phyloP scores from a whole-genome alignment of 2,329 filamentous ascomycete genomes.

The Colletotrichum horii region DNA sequence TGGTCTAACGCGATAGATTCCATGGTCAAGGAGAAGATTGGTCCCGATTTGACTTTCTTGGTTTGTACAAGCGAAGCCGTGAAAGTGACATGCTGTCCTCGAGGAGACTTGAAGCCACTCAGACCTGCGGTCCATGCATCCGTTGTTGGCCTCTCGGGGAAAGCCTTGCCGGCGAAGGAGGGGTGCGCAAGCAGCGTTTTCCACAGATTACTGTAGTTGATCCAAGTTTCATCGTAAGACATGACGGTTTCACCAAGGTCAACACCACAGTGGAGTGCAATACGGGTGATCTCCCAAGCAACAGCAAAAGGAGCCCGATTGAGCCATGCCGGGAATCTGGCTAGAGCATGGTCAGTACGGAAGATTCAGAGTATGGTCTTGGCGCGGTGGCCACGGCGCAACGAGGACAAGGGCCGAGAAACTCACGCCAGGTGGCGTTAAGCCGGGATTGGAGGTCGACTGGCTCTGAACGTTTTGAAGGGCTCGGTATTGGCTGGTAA shows the following conservation, averaged over 20 bases:
- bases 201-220: slow-evolving; percentile 50
- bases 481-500: background rate
- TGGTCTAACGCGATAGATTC: slow-evolving; percentile 53
- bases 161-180: slow-evolving; percentile 45
- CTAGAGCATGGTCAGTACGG: background rate
- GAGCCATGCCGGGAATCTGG: slow-evolving; percentile 28
- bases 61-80: slow-evolving; percentile 32
- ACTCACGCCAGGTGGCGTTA: slow-evolving; percentile 1
- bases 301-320: slow-evolving; percentile 52
- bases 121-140: slow-evolving; percentile 53
- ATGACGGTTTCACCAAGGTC: slow-evolving; percentile 40
- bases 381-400: background rate
- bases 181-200: slow-evolving; percentile 40
- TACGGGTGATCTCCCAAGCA: slow-evolving; percentile 57
- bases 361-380: background rate
- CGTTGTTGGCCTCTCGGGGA: slow-evolving; percentile 52
- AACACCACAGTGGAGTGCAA: slow-evolving; percentile 50
- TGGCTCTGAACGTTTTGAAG: background rate
- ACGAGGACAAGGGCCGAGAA: background rate
- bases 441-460: background rate
- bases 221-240: slow-evolving; percentile 44
- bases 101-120: slow-evolving; percentile 35
- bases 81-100: slow-evolving; percentile 45
- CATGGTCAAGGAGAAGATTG: slow-evolving; percentile 52
- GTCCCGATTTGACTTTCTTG: slow-evolving; percentile 27